Percentiles rank a stretch among this genome's conserved stretches.
Evolutionary conservation across 805 yeast genomes (phyloP).

Genomic region (Candida montana): DNA sequence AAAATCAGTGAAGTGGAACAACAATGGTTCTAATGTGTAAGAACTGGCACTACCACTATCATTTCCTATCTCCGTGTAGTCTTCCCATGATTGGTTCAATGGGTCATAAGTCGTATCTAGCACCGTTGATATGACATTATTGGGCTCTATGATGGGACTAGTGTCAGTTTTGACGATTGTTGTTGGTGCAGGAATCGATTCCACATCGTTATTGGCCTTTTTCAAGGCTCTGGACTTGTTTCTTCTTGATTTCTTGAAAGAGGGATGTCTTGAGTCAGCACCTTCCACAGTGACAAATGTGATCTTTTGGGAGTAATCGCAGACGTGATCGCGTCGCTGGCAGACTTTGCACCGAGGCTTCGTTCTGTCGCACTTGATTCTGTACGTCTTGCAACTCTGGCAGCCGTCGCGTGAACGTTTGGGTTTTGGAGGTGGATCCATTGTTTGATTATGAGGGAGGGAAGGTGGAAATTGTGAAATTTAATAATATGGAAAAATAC

Average conservation of each 20-base stretch:
- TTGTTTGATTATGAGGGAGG: too few species aligned
- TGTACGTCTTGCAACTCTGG: conserved; percentile 7
- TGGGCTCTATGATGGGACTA: too few species aligned
- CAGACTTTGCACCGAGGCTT: conserved; percentile 10
- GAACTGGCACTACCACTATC: too few species aligned
- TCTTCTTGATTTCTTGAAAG: conserved; percentile 5
- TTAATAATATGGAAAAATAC: too few species aligned
- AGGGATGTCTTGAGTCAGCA: conserved; percentile 13
- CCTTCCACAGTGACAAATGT: conserved; percentile 9
- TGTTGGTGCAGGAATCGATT: too few species aligned
- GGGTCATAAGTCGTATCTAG: conserved; percentile 1
- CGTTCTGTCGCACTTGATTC: conserved; percentile 7
- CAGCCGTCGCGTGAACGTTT: conserved; percentile 10
- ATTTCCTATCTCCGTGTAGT: conserved; percentile 6
- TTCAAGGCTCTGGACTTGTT: too few species aligned
- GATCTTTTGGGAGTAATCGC: conserved; percentile 11
- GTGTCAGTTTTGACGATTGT: too few species aligned
- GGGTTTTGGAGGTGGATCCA: not conserved
- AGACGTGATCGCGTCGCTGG: not conserved
- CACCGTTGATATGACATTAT: too few species aligned
- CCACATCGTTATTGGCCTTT: too few species aligned
- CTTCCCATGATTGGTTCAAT: conserved; percentile 5
- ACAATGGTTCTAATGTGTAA: too few species aligned
- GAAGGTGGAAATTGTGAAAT: too few species aligned
- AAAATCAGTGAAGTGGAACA: not conserved